phyloP scores from a whole-genome alignment of 768 basidiomycete species.

The Amylocystis lapponica region DNA sequence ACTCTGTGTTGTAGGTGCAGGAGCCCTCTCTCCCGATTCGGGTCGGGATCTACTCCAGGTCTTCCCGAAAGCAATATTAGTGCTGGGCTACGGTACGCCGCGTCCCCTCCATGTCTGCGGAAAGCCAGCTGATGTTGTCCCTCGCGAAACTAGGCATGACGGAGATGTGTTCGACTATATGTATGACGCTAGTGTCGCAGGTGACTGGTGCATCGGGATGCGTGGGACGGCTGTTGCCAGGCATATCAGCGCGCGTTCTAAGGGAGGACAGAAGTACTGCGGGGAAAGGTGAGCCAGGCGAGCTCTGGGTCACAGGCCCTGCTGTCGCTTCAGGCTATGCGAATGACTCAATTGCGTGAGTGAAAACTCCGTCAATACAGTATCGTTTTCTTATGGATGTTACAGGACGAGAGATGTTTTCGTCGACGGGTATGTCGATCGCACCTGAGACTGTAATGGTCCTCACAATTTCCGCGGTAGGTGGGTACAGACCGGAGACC shows the following conservation, averaged over 20 bases:
- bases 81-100: constrained; percentile 47
- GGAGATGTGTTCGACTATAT: constrained; percentile 48
- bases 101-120: not conserved
- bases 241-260: constrained; percentile 45
- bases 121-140: not conserved
- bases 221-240: constrained; percentile 41
- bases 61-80: constrained; percentile 47
- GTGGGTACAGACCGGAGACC: constrained; percentile 69
- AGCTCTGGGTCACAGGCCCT: constrained; percentile 43
- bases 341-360: constrained; percentile 17
- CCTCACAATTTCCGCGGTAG: constrained; percentile 20
- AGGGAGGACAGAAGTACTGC: constrained; percentile 52
- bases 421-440: constrained; percentile 3
- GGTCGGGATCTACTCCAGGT: constrained; percentile 38
- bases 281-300: constrained; percentile 50
- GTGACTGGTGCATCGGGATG: constrained; percentile 50
- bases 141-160: constrained; percentile 64
- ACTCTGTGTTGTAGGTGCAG: constrained; percentile 24
- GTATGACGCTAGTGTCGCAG: constrained; percentile 41
- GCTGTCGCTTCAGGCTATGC: constrained; percentile 32
- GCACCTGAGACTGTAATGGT: constrained; percentile 21
- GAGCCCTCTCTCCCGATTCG: constrained; percentile 23
- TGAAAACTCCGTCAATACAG: constrained; percentile 15
- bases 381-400: not conserved
- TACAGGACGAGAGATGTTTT: constrained; percentile 4